A percentile compares a stretch with the other conserved stretches of the same genome.
Conservation (phyloP, 2,329 filamentous ascomycete genomes). For the Alternaria ventricosa region DNA sequence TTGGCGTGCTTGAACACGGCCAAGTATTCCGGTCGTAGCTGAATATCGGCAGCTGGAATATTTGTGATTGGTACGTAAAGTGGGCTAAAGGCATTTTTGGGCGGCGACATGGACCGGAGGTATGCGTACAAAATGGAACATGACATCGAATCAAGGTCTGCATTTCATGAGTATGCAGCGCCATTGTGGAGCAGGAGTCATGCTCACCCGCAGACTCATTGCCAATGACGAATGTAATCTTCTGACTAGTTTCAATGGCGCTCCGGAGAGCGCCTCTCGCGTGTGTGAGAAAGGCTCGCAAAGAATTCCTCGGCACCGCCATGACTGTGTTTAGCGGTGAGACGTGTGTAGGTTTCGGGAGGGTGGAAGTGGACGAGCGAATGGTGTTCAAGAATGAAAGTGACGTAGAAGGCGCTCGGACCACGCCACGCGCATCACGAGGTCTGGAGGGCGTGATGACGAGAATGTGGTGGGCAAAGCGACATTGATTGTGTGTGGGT, state of each 20-base stretch:
- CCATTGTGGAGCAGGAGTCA: conserved; percentile 1
- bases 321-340: conserved; percentile 36
- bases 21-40: conserved; percentile 74
- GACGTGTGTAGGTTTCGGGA: conserved; percentile 1
- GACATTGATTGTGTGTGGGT: neutral
- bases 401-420: conserved; percentile 24
- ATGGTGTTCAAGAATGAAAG: conserved; percentile 2
- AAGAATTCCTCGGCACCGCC: conserved; percentile 54
- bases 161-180: conserved; percentile 18
- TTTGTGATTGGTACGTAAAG: conserved; percentile 78
- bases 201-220: conserved; percentile 59
- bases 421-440: conserved; percentile 17
- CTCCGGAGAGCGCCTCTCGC: conserved; percentile 53
- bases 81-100: conserved; percentile 51
- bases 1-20: conserved; percentile 68
- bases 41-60: conserved; percentile 70
- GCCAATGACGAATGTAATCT: conserved; percentile 59
- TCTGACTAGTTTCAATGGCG: conserved; percentile 49
- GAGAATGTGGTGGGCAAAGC: neutral
- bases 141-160: conserved; percentile 83
- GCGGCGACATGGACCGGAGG: conserved; percentile 66
- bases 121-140: conserved; percentile 77
- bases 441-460: neutral
- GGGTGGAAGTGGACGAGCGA: conserved; percentile 1
- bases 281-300: conserved; percentile 55